These are phyloP conservation scores for Sparassis latifolia DNA, from an alignment of 1,284 basidiomycete genomes.

Conservation along the genomic window DNA sequence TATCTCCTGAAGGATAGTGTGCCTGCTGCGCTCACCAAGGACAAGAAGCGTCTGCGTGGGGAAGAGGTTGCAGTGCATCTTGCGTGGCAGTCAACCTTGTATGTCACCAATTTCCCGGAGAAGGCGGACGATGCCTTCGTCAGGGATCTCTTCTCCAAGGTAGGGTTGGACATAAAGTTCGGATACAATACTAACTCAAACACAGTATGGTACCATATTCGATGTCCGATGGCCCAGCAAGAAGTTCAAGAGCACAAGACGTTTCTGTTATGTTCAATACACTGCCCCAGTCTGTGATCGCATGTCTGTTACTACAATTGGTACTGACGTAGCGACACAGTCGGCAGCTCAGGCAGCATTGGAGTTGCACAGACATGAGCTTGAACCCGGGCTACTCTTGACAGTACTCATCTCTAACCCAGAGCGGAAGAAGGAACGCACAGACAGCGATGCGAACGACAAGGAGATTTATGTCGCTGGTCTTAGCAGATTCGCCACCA, in stretches of 20 bases:
- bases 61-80: slow-evolving; percentile 79
- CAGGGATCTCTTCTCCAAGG: slow-evolving; percentile 73
- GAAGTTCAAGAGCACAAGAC: slow-evolving; percentile 83
- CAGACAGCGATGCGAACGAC: slow-evolving; percentile 78
- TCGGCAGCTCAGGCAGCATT: slow-evolving; percentile 72
- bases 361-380: slow-evolving; percentile 69
- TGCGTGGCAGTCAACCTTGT: slow-evolving; percentile 92
- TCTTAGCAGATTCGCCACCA: slow-evolving; percentile 68
- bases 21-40: slow-evolving; percentile 84
- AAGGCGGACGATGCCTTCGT: slow-evolving; percentile 76
- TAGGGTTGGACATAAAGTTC: slow-evolving; percentile 24
- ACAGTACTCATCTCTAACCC: slow-evolving; percentile 91
- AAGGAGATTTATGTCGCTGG: slow-evolving; percentile 84
- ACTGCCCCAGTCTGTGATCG: slow-evolving; percentile 63
- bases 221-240: slow-evolving; percentile 98
- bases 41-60: slow-evolving; percentile 79
- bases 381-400: slow-evolving; percentile 60
- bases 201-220: slow-evolving; percentile 83
- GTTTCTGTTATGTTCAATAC: slow-evolving; percentile 95
- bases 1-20: slow-evolving; percentile 56
- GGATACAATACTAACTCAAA: no score
- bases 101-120: slow-evolving; percentile 95
- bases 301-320: neutral
- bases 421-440: slow-evolving; percentile 78
- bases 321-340: slow-evolving; percentile 29